A percentile compares a stretch with the other conserved stretches of the same genome.
Evolutionary conservation across 1,284 basidiomycete genomes (phyloP).

Genomic region (Porodaedalea pini): DNA sequence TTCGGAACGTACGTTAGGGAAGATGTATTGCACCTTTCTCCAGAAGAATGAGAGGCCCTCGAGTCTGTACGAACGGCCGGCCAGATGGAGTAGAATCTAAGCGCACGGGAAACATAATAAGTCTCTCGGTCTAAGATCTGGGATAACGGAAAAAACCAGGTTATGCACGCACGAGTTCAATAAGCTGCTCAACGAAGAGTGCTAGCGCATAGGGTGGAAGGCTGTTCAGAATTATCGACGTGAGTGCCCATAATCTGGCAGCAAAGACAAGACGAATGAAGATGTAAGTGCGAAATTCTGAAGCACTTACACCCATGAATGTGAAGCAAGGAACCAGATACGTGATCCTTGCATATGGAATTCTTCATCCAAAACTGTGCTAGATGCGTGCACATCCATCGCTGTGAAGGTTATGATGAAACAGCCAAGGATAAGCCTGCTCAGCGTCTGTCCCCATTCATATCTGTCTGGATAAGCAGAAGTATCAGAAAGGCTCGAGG

Average conservation of each 20-base stretch:
- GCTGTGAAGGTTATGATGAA: slow-evolving; percentile 13
- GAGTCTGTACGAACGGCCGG: slow-evolving; percentile 7
- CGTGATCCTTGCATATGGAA: slow-evolving; percentile 14
- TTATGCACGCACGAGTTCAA: slow-evolving; percentile 13
- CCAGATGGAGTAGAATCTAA: slow-evolving; percentile 12
- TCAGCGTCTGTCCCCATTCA: slow-evolving; percentile 20
- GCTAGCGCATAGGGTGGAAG: slow-evolving; percentile 15
- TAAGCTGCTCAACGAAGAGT: slow-evolving; percentile 11
- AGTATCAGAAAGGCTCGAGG: neutral
- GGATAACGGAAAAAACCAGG: too few species aligned
- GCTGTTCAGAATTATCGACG: neutral
- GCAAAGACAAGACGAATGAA: neutral
- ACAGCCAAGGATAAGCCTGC: slow-evolving; percentile 13
- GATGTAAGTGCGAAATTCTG: neutral
- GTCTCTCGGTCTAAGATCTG: too few species aligned
- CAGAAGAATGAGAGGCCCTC: slow-evolving; percentile 12
- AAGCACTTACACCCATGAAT: slow-evolving; percentile 17
- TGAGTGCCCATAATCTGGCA: too few species aligned
- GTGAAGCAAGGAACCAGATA: slow-evolving; percentile 18
- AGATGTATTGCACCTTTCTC: slow-evolving; percentile 2
- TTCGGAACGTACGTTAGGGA: slow-evolving; percentile 4
- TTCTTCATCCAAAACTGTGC: slow-evolving; percentile 4
- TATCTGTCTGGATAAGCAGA: slow-evolving; percentile 10
- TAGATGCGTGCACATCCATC: slow-evolving; percentile 16
- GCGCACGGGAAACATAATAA: too few species aligned